Evolutionary conservation across 257 asterid genomes (phyloP), one percentile per base, ranked within the genome.

Genomic region (Hygrophila difformis): DNA sequence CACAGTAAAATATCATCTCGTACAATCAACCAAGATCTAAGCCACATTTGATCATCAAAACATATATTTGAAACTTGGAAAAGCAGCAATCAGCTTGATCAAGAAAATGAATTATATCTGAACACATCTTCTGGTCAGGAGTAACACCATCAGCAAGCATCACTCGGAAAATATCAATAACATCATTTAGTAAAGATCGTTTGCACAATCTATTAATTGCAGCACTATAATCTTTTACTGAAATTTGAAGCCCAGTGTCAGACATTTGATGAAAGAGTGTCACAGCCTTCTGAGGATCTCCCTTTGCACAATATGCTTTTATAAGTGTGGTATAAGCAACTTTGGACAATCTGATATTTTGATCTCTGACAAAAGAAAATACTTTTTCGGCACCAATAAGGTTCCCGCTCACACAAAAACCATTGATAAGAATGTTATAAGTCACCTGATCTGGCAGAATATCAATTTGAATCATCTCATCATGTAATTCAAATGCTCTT

Each of bases 271-370:
- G 44, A 59, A 87, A 87, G 49, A 83, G 81, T 13, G 44, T 19
- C 67, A 51, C 60, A 26, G 84, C 93, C 67, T 56, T 72, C 36
- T 26, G 54, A 42, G 28, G 74, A 65, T 74, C 67, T 48, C 97
- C 97, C 69, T 80, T 83, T 37, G 54, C 91, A 55, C 95, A 83
- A 59, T 73, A 57, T 33, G 97, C 92, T 68, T 87, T 83, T 57
- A 83, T 70, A 47, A 87, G 74, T 21, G 75, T 66, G 43, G 79
- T 83, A 61, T 83, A 87, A 11, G 76, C 75, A 51, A 66, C 70
- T 66, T 87, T 87, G 10, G 81, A 55, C 73, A 73, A 56, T 49
- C 56, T 57, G 38, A 68, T 35, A 39, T 73, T 64, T 29, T 51
- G 59, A 8, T 59, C 73, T 64, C 29, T 61, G 44, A 83, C 67